These are phyloP conservation scores for Setaria viridis DNA, from an alignment of 202 grass and related monocot genomes.

Conservation along the genomic window DNA sequence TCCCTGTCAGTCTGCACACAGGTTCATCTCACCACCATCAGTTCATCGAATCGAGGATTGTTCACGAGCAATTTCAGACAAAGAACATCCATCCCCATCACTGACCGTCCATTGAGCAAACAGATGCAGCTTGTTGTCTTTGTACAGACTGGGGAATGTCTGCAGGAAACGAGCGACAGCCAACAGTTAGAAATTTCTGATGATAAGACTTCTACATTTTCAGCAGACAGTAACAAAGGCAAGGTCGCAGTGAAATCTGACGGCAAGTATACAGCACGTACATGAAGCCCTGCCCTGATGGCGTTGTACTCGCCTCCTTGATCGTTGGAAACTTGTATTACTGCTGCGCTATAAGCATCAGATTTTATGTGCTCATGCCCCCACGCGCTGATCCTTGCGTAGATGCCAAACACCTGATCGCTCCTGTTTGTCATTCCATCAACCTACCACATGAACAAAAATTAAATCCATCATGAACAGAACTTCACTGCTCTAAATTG, in stretches of 20 bases:
- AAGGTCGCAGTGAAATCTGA: background rate
- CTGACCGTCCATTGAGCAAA: constrained; percentile 10
- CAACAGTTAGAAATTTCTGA: background rate
- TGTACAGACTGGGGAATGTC: background rate
- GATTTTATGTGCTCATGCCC: background rate
- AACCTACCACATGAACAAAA: background rate
- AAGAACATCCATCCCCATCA: too few species aligned
- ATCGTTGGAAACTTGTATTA: background rate
- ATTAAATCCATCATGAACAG: background rate
- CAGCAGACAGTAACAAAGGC: background rate
- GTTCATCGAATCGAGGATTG: background rate
- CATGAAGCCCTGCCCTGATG: constrained; percentile 16
- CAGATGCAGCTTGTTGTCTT: background rate
- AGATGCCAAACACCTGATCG: constrained; percentile 5
- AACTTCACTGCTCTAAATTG: background rate
- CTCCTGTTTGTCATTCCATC: background rate
- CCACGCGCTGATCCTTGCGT: constrained; percentile 15
- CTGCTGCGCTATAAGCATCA: background rate
- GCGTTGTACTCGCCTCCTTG: background rate
- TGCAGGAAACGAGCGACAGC: background rate
- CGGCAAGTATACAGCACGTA: background rate
- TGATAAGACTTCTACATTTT: background rate
- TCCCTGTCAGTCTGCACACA: background rate
- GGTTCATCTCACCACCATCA: background rate
- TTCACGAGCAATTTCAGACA: background rate